Evolutionary conservation across 495 filamentous ascomycete species (phyloP).

Genomic region (Tuber borchii): DNA sequence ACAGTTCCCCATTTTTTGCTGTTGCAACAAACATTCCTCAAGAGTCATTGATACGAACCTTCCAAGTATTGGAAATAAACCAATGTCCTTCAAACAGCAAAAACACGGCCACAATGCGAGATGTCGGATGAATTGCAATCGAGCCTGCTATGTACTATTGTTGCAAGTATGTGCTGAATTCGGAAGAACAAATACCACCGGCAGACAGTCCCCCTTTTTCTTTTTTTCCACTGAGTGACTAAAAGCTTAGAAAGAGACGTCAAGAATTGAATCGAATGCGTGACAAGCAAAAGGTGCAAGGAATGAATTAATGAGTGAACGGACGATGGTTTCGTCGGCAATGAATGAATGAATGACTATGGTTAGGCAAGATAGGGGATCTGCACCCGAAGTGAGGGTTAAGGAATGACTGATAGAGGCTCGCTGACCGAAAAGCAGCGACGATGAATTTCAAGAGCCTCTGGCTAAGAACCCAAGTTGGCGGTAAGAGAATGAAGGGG

Average conservation of each 20-base stretch:
- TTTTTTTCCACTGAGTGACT: neutral
- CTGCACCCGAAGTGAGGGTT: slow-evolving; percentile 7
- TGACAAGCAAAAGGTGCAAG: neutral
- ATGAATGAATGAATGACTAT: slow-evolving; percentile 1
- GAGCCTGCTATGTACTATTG: neutral
- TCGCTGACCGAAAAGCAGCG: slow-evolving; percentile 26
- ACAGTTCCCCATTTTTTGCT: neutral
- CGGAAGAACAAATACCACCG: neutral
- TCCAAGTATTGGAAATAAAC: neutral
- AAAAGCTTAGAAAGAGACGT: neutral
- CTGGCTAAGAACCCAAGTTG: slow-evolving; percentile 20
- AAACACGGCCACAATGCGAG: neutral
- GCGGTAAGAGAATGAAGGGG: slow-evolving; percentile 14
- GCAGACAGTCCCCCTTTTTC: neutral
- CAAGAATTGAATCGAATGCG: neutral
- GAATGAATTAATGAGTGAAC: neutral
- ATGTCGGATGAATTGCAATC: neutral
- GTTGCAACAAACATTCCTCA: neutral
- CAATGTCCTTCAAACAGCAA: neutral
- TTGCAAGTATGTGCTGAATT: neutral
- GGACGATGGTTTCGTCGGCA: no score
- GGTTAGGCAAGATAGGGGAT: neutral
- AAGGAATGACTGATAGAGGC: slow-evolving; percentile 39
- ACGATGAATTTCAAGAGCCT: slow-evolving; percentile 22
- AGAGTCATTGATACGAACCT: neutral